Evolutionary conservation across 2,329 filamentous ascomycete genomes (phyloP).

Genomic region (Verticillium zaregamsianum): DNA sequence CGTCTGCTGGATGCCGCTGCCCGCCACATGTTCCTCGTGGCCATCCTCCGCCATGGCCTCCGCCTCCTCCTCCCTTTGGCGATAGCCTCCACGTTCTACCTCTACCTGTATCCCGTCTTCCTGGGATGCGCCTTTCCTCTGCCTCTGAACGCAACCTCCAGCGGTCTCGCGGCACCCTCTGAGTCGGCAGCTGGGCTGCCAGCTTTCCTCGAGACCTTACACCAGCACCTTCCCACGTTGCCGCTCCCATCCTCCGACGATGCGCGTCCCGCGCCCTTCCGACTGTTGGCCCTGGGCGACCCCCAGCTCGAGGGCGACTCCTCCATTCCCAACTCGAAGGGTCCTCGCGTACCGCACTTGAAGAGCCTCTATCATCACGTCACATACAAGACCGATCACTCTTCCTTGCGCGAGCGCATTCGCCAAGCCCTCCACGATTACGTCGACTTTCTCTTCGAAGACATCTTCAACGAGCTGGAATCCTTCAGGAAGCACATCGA

Average conservation of each 20-base stretch:
- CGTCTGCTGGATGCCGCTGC: neutral
- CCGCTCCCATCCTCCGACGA: constrained; percentile 18
- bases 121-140: constrained; percentile 75
- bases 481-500: constrained; percentile 77
- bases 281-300: constrained; percentile 83
- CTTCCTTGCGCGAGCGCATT: constrained; percentile 46
- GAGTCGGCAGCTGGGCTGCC: constrained; percentile 11
- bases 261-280: constrained; percentile 62
- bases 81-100: constrained; percentile 65
- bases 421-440: constrained; percentile 53
- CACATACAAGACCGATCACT: constrained; percentile 40
- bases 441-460: constrained; percentile 59
- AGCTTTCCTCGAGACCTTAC: constrained; percentile 34
- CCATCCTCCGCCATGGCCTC: constrained; percentile 52
- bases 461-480: constrained; percentile 63
- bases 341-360: constrained; percentile 51
- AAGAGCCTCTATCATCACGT: constrained; percentile 41
- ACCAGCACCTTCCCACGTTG: constrained; percentile 20
- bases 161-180: neutral
- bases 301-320: constrained; percentile 92
- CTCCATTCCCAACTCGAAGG: constrained; percentile 62
- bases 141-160: constrained; percentile 24
- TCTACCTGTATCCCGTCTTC: constrained; percentile 85
- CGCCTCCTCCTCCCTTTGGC: constrained; percentile 60
- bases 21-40: constrained; percentile 49